Percentiles rank a stretch among this genome's conserved stretches.
Conservation (phyloP, 495 filamentous ascomycete species). For the Lichina pygmaea region DNA sequence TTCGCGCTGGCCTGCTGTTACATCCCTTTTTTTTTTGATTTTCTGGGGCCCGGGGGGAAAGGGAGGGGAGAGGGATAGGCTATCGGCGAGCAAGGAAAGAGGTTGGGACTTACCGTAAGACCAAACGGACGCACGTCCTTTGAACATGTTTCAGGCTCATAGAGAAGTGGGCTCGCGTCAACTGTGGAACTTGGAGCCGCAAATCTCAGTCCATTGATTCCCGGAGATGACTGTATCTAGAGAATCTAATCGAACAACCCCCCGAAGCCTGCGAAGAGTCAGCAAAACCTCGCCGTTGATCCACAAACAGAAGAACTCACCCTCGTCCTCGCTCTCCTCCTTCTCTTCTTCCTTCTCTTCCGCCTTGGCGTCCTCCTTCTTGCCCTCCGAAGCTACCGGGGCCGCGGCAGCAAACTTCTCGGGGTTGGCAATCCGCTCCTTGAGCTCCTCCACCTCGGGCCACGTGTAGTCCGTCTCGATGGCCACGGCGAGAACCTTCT, state of each 20-base stretch:
- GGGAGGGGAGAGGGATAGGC: not conserved
- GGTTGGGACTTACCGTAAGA: no score
- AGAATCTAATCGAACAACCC: constrained; percentile 34
- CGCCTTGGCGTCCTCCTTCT: constrained; percentile 19
- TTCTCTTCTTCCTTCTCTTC: constrained; percentile 26
- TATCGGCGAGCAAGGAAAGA: no score
- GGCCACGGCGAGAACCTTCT: constrained; percentile 82
- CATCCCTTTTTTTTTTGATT: not conserved
- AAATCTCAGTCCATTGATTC: no score
- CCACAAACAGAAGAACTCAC: constrained; percentile 12
- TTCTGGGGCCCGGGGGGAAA: not conserved
- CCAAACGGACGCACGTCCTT: no score
- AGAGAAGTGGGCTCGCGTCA: no score
- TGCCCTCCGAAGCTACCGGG: constrained; percentile 32
- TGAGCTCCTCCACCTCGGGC: constrained; percentile 87
- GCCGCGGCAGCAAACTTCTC: constrained; percentile 71
- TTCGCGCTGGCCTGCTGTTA: not conserved
- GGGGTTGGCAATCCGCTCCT: constrained; percentile 96
- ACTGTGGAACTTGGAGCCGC: no score
- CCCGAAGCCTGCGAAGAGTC: constrained; percentile 18
- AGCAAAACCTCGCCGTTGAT: not conserved
- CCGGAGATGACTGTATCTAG: no score
- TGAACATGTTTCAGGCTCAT: no score
- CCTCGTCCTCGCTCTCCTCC: constrained; percentile 32
- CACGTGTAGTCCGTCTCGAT: constrained; percentile 79